Conservation (phyloP, 2,329 filamentous ascomycete species). For the Aureobasidium sp. region DNA sequence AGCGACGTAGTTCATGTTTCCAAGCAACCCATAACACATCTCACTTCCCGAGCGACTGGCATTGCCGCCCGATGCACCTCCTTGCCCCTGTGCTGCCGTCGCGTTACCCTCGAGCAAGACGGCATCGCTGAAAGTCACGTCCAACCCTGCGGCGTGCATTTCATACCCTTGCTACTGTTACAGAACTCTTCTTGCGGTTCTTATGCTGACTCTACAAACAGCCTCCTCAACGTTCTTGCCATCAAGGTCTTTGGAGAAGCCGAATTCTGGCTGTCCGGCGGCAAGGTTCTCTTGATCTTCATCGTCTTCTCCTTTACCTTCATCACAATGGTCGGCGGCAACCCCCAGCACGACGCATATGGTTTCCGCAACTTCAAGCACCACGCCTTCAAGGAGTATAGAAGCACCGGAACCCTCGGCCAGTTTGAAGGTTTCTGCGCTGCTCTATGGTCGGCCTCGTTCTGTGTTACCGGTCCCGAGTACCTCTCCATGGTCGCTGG, state of each 20-base stretch:
- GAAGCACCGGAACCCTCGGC: constrained; percentile 12
- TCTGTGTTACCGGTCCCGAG: constrained; percentile 40
- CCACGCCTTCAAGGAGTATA: constrained; percentile 25
- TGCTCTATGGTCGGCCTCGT: constrained; percentile 31
- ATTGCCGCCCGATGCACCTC: neutral
- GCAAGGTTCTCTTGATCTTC: constrained; percentile 36
- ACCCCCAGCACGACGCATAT: constrained; percentile 28
- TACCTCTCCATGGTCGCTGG: constrained; percentile 43
- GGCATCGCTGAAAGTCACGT: too few relatives aligned
- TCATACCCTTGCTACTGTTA: too few relatives aligned
- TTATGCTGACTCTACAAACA: neutral
- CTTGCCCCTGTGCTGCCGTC: too few relatives aligned
- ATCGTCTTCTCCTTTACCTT: constrained; percentile 30
- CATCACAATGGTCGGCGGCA: constrained; percentile 24
- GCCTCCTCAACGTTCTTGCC: constrained; percentile 35
- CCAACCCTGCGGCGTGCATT: too few relatives aligned
- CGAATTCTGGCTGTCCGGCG: constrained; percentile 40
- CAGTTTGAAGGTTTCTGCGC: constrained; percentile 27
- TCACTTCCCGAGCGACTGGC: neutral
- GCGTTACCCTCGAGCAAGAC: too few relatives aligned
- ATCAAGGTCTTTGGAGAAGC: constrained; percentile 38
- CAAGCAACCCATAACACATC: neutral
- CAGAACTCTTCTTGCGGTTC: neutral
- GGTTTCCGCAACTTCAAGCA: constrained; percentile 36
- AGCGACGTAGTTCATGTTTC: neutral